Evolutionary conservation across 2,329 filamentous ascomycete genomes (phyloP).

Genomic region (Colletotrichum caudatum): DNA sequence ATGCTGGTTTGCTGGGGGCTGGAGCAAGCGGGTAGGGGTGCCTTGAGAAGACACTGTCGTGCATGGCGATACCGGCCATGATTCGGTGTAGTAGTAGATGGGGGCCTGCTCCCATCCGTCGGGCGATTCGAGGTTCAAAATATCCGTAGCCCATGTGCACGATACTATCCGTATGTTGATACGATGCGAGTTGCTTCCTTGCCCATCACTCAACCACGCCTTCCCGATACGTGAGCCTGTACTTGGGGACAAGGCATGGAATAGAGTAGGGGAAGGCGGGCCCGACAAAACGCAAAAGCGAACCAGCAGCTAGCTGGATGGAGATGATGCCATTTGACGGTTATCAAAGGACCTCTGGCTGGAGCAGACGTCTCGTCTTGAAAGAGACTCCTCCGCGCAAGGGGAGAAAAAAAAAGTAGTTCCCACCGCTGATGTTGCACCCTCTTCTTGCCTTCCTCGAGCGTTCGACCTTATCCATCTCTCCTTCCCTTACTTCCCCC

Average conservation of each 20-base stretch:
- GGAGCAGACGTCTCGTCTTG: not conserved
- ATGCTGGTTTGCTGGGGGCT: not conserved
- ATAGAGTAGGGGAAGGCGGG: not conserved
- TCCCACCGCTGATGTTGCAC: constrained; percentile 4
- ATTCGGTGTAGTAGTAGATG: too few species aligned
- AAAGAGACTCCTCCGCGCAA: not conserved
- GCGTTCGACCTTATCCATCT: not conserved
- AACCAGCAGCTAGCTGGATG: constrained; percentile 22
- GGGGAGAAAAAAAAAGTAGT: not conserved
- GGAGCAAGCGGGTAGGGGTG: not conserved
- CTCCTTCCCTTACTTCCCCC: not conserved
- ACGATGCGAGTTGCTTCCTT: not conserved
- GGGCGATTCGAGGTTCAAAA: not conserved
- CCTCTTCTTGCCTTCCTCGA: not conserved
- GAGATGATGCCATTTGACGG: constrained; percentile 32
- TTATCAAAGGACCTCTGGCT: constrained; percentile 12
- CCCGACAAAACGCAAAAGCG: constrained; percentile 3
- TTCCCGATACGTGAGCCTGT: not conserved
- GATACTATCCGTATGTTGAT: not conserved
- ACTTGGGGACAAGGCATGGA: too few species aligned
- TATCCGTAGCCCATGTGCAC: not conserved
- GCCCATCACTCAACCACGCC: not conserved
- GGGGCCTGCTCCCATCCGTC: not conserved
- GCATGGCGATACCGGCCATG: constrained; percentile 27
- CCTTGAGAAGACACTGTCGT: constrained; percentile 22